A percentile compares a stretch with the other conserved stretches of the same genome.
phyloP scores from a whole-genome alignment of 305 asterid species.

The Fraxinus velutina region DNA sequence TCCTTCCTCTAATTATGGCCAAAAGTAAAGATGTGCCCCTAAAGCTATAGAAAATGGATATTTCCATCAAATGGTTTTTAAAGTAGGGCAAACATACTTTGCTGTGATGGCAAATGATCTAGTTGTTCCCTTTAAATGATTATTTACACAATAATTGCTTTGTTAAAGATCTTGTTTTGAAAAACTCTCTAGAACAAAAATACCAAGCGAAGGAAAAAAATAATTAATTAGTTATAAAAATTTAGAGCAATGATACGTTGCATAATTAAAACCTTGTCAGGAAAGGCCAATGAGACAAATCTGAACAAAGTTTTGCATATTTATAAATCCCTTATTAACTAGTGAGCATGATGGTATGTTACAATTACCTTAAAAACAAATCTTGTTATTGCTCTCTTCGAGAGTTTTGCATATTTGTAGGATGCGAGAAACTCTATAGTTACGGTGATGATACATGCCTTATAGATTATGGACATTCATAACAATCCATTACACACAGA shows the following conservation, averaged over 20 bases:
- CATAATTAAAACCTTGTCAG: not conserved
- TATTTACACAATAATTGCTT: too few relatives aligned
- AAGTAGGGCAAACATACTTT: not conserved
- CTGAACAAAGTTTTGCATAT: too few relatives aligned
- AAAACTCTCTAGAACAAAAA: too few relatives aligned
- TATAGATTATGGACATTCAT: not conserved
- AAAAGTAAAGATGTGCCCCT: too few relatives aligned
- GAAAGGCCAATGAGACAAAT: not conserved
- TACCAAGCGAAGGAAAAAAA: too few relatives aligned
- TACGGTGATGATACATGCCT: not conserved
- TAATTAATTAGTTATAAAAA: too few relatives aligned
- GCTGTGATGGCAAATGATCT: not conserved
- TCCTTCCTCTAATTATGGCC: not conserved
- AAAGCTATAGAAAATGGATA: not conserved
- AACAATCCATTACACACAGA: not conserved
- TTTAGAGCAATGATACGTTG: not conserved
- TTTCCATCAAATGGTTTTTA: not conserved
- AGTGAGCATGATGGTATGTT: not conserved
- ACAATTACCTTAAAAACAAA: not conserved
- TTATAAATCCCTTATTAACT: not conserved
- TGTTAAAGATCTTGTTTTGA: too few relatives aligned
- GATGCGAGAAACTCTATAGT: not conserved
- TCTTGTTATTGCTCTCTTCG: not conserved
- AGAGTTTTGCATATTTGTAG: not conserved
- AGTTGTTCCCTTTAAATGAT: too few relatives aligned